phyloP scores from a whole-genome alignment of 1,284 basidiomycete species.

The Leccinum pachyderme region DNA sequence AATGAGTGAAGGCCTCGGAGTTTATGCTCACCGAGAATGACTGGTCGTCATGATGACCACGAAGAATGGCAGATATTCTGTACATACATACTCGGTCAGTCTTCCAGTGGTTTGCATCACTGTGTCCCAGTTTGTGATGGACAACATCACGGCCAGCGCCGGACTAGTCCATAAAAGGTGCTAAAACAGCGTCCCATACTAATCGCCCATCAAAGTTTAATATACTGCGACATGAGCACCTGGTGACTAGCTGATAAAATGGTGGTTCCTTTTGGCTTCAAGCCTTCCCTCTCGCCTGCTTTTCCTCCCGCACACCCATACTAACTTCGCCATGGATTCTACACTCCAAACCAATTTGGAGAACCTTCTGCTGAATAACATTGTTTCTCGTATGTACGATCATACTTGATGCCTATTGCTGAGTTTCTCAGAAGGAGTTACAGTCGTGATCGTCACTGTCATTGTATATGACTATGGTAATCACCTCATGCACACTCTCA shows the following conservation, averaged over 20 bases:
- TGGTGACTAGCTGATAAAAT: neutral
- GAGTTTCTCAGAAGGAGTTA: neutral
- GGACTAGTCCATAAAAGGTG: neutral
- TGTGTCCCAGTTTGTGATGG: neutral
- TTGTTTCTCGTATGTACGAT: neutral
- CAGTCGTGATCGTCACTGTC: neutral
- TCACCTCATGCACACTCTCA: neutral
- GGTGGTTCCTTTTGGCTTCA: neutral
- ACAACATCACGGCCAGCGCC: neutral
- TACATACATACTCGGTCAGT: neutral
- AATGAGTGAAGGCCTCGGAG: too few relatives aligned
- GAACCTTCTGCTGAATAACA: neutral
- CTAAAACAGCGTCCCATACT: neutral
- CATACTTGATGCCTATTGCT: neutral
- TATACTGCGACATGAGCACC: neutral
- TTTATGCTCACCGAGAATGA: too few relatives aligned
- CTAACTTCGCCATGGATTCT: neutral
- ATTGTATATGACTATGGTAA: neutral
- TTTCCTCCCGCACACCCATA: neutral
- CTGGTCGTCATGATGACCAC: neutral
- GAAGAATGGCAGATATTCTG: neutral
- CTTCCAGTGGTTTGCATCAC: neutral
- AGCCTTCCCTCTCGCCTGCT: neutral
- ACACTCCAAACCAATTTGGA: neutral
- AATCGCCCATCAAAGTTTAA: neutral